These are phyloP conservation scores for Elongisporangium prolatum DNA, from an alignment of 352 stramenopile species.

Conservation along the genomic window DNA sequence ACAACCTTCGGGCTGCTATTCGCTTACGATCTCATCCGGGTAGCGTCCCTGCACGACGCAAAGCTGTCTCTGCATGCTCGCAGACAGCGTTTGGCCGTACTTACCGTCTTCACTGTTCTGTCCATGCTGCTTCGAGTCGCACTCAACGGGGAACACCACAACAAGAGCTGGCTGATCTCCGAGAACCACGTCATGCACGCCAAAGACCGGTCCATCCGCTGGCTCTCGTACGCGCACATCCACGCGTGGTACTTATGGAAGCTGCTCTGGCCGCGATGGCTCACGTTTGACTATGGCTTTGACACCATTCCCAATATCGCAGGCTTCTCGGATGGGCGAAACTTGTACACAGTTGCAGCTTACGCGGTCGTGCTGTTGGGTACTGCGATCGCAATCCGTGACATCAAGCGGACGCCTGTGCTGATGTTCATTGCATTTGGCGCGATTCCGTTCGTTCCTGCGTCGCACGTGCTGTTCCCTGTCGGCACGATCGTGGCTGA, in stretches of 20 bases:
- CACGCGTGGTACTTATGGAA: constrained; percentile 78
- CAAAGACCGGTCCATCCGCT: constrained; percentile 7
- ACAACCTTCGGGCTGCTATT: constrained; percentile 61
- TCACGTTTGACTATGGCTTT: constrained; percentile 86
- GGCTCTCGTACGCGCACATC: constrained; percentile 67
- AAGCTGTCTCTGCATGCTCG: background rate
- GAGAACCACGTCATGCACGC: constrained; percentile 72
- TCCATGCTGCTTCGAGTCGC: constrained; percentile 20
- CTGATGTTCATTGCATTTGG: constrained; percentile 44
- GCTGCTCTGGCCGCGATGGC: constrained; percentile 63
- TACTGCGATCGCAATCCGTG: constrained; percentile 6
- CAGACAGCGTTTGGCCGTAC: background rate
- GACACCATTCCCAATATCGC: constrained; percentile 56
- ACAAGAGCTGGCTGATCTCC: constrained; percentile 55
- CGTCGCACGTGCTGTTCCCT: constrained; percentile 76
- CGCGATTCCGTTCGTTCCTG: constrained; percentile 75
- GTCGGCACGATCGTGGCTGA: constrained; percentile 84
- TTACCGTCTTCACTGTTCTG: constrained; percentile 8
- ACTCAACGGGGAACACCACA: constrained; percentile 39
- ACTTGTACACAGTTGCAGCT: constrained; percentile 32
- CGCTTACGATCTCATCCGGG: constrained; percentile 18
- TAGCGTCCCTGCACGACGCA: constrained; percentile 7
- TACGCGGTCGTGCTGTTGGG: constrained; percentile 37
- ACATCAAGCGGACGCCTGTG: constrained; percentile 17
- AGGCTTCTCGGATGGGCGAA: constrained; percentile 34